Conservation (phyloP, 768 basidiomycete species). For the Leccinum ochraceum region DNA sequence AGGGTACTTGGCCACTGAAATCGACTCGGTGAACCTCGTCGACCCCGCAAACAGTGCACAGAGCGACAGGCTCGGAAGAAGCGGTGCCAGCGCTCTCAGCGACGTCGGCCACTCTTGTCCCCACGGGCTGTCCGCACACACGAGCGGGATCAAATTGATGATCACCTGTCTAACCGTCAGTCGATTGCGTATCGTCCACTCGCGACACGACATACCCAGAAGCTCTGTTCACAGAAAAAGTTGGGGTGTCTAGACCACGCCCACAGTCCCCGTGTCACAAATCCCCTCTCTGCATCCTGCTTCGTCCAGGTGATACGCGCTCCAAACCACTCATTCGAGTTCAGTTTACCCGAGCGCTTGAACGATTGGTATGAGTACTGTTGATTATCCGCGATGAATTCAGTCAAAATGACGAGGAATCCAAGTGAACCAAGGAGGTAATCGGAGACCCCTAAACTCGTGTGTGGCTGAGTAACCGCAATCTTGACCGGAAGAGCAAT, state of each 20-base stretch:
- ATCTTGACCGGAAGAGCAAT: constrained; percentile 63
- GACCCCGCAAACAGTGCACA: constrained; percentile 76
- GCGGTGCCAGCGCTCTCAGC: constrained; percentile 33
- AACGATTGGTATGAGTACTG: constrained; percentile 84
- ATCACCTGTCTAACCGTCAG: constrained; percentile 49
- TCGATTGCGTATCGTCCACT: not conserved
- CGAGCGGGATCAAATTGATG: constrained; percentile 65
- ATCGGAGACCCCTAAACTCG: constrained; percentile 58
- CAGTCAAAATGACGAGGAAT: constrained; percentile 58
- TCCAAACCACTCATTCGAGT: constrained; percentile 57
- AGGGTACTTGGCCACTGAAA: constrained; percentile 75
- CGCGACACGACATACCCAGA: constrained; percentile 60
- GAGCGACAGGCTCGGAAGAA: constrained; percentile 61
- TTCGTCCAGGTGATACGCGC: constrained; percentile 67
- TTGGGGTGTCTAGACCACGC: constrained; percentile 90
- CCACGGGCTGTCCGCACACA: constrained; percentile 40
- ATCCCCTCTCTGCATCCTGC: constrained; percentile 75
- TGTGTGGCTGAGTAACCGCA: constrained; percentile 55
- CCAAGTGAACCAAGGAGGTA: constrained; percentile 58
- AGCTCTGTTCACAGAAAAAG: constrained; percentile 85
- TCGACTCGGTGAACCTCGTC: constrained; percentile 78
- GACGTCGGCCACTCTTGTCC: constrained; percentile 26
- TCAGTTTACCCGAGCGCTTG: constrained; percentile 52
- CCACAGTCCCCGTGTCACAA: constrained; percentile 85
- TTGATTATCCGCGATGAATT: constrained; percentile 90